phyloP scores from a whole-genome alignment of 176 grass and related monocot species.

The Tillandsia leiboldiana region DNA sequence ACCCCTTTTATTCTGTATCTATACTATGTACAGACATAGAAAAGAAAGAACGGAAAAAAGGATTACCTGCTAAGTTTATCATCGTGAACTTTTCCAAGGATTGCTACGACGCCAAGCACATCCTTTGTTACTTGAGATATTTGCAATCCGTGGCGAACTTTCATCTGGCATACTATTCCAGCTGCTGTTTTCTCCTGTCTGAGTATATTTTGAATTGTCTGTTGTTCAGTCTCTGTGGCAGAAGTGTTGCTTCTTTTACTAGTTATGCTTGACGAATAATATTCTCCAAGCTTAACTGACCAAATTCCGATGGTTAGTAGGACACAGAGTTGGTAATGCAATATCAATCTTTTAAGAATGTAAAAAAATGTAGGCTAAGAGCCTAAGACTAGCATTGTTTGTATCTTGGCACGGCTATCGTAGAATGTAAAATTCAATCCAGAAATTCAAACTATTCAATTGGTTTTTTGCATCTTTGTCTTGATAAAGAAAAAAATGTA shows the following conservation, averaged over 20 bases:
- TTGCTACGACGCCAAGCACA: conserved; percentile 67
- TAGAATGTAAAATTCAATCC: not conserved
- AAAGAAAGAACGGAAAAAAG: conserved; percentile 10
- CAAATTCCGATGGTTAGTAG: conserved; percentile 1
- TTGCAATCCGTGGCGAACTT: conserved; percentile 16
- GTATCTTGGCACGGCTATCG: not conserved
- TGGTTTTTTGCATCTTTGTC: not conserved
- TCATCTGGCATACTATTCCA: conserved; percentile 52
- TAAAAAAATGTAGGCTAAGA: not conserved
- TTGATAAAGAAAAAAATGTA: not conserved
- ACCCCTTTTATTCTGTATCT: no score
- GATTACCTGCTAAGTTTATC: conserved; percentile 66
- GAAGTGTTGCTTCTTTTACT: conserved; percentile 32
- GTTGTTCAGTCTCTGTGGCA: conserved; percentile 38
- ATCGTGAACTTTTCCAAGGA: conserved; percentile 61
- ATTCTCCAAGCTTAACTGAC: conserved; percentile 53
- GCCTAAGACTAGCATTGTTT: not conserved
- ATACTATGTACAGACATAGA: no score
- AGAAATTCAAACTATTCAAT: not conserved
- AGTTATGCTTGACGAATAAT: conserved; percentile 28
- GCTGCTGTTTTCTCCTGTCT: conserved; percentile 40
- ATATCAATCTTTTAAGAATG: not conserved
- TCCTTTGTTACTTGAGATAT: conserved; percentile 41
- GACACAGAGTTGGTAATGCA: not conserved
- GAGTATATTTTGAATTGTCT: conserved; percentile 40